A percentile compares a stretch with the other conserved stretches of the same genome.
Conservation (phyloP, 2,329 filamentous ascomycete genomes). For the Corinectria fuckeliana region DNA sequence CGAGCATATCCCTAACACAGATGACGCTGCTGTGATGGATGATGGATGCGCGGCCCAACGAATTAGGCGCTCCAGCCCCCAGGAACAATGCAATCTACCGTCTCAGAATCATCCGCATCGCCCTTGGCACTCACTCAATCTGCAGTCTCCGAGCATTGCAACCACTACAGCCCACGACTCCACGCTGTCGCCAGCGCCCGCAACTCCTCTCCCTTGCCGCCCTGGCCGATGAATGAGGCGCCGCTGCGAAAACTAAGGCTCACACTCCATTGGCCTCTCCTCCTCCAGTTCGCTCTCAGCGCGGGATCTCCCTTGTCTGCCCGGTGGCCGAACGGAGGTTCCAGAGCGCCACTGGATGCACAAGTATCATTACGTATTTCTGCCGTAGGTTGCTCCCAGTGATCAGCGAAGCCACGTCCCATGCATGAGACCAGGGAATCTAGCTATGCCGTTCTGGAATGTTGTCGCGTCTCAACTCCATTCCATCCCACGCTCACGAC, state of each 20-base stretch:
- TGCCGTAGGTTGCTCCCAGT: slow-evolving; percentile 24
- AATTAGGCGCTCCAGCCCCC: background rate
- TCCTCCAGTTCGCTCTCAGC: slow-evolving; percentile 1
- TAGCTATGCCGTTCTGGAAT: slow-evolving; percentile 39
- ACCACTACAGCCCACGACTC: no score
- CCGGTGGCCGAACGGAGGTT: slow-evolving; percentile 20
- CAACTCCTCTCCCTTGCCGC: background rate
- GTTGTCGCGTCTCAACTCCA: slow-evolving; percentile 32
- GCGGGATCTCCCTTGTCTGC: slow-evolving; percentile 21
- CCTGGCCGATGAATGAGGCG: slow-evolving; percentile 7
- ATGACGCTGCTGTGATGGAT: slow-evolving; percentile 8
- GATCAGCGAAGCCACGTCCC: slow-evolving; percentile 32
- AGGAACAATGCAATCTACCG: background rate
- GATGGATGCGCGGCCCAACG: slow-evolving; percentile 6
- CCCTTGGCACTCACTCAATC: no score
- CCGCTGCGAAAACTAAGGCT: background rate
- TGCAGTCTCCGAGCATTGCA: slow-evolving; percentile 2
- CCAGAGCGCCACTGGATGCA: slow-evolving; percentile 23
- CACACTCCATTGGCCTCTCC: no score
- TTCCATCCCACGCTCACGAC: slow-evolving; percentile 36
- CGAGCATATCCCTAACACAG: slow-evolving; percentile 18
- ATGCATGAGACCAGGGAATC: slow-evolving; percentile 30
- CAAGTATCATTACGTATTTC: slow-evolving; percentile 36
- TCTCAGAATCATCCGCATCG: slow-evolving; percentile 9
- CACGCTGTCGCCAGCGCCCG: background rate